Evolutionary conservation across 257 asterid genomes (phyloP), one percentile per base, ranked within the genome.

Genomic region (Datura wrightii): DNA sequence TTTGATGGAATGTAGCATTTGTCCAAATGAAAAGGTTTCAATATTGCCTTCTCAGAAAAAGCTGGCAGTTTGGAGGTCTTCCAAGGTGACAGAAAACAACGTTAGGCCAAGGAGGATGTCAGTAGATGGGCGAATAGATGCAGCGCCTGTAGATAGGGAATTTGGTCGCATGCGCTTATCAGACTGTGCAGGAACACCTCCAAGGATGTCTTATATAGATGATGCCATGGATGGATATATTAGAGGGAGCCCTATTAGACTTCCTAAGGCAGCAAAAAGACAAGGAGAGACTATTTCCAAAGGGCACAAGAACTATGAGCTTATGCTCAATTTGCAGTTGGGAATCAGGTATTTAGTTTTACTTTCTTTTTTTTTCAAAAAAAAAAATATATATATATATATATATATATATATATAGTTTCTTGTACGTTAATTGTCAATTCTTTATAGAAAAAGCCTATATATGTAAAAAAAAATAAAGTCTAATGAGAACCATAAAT

Each of bases 261-360:
- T 66, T 82, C 85, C 85, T 58, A 82, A 82, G 67, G 31, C 50
- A 48, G 85, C 11, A 46, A 82, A 82, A 56, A 82, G 48, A n/a
- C 85, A 66, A 66, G 85, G 85, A 50, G 85, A 82, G 85, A 82
- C 85, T 31, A 82, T 82, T 56, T 82, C 65, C n/a, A 82, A 82
- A 74, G 81, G 60, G 7, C 81, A 74, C 24, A 74, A 74, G 58
- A 74, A 74, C 6, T 74, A 74, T 74, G 85, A 82, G 7, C 79
- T 82, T 16, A 82, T 82, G 85, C 85, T 65, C 52, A 82, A 82
- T 65, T 82, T 82, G 79, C 85, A 82, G 54, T 46, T 82, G 59
- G 85, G 85, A 6, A 82, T 82, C 79, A 82, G 62, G 85, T 82
- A 46, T 2, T 58, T 44, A 2, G 24, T 44, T 69, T 24, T 14